Evolutionary conservation across 83 land plant species (phyloP).

Genomic region (Diphasiastrum complanatum): DNA sequence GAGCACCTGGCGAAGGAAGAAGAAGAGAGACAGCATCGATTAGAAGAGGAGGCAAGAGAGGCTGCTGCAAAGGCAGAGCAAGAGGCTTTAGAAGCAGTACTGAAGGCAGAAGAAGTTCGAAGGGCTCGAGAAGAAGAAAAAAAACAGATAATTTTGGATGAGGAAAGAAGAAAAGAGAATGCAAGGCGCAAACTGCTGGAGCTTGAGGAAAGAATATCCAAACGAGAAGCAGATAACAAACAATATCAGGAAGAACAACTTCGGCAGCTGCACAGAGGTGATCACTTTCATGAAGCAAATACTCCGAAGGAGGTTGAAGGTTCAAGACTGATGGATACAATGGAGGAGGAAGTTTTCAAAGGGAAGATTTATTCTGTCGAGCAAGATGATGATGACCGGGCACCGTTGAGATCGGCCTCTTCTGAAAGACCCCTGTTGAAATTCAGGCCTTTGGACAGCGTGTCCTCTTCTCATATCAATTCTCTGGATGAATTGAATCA

Average conservation of each 20-base stretch:
- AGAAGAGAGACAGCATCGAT: conserved; percentile 49
- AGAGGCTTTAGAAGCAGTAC: conserved; percentile 61
- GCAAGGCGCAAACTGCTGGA: conserved; percentile 80
- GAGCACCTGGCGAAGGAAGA: conserved; percentile 57
- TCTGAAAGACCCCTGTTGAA: too few species aligned
- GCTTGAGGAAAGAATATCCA: conserved; percentile 82
- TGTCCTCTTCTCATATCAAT: conserved; percentile 8
- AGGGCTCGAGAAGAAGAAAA: conserved; percentile 84
- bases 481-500: background rate
- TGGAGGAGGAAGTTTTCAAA: too few species aligned
- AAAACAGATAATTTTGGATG: conserved; percentile 53
- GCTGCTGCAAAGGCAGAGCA: conserved; percentile 86
- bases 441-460: too few species aligned
- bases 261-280: too few species aligned
- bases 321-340: too few species aligned
- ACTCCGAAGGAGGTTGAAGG: conserved; percentile 26
- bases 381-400: conserved; percentile 39
- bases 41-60: conserved; percentile 85
- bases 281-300: conserved; percentile 17
- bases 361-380: too few species aligned
- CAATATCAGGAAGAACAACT: too few species aligned
- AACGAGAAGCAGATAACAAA: conserved; percentile 35
- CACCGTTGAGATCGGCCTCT: conserved; percentile 18
- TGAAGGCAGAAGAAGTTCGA: conserved; percentile 62
- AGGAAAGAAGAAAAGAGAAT: conserved; percentile 91